Conservation (phyloP, 2,329 filamentous ascomycete species). For the Venturia effusa region DNA sequence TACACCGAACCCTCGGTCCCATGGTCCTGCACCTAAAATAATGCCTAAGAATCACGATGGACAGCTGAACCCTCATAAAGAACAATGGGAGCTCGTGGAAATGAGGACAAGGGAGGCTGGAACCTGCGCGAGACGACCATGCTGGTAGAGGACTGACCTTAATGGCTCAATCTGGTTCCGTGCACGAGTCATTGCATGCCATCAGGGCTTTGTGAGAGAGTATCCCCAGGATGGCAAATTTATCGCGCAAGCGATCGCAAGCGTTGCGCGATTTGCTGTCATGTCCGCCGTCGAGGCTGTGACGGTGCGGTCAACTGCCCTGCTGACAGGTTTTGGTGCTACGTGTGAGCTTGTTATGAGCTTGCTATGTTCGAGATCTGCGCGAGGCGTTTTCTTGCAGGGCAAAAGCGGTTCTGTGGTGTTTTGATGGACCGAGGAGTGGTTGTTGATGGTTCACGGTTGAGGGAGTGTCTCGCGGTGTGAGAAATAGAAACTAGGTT, state of each 20-base stretch:
- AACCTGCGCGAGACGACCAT: neutral
- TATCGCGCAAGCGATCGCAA: slow-evolving; percentile 1
- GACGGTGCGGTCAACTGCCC: neutral
- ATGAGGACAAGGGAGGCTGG: neutral
- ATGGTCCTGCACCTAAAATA: neutral
- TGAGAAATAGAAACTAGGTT: neutral
- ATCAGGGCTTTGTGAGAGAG: neutral
- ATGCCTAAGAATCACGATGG: neutral
- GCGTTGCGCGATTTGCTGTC: slow-evolving; percentile 2
- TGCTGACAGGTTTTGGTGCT: neutral
- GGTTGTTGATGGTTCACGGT: neutral
- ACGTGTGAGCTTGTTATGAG: neutral
- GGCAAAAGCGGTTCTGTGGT: neutral
- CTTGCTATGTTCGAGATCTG: neutral
- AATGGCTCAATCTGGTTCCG: neutral
- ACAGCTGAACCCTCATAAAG: neutral
- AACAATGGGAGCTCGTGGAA: neutral
- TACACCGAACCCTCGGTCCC: neutral
- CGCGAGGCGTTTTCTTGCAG: neutral
- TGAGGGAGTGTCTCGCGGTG: neutral
- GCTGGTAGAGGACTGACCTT: neutral
- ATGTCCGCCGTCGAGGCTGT: neutral
- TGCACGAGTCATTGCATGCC: neutral
- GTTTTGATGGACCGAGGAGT: neutral
- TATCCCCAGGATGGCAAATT: neutral